Evolutionary conservation across 1,139 yeast genomes (phyloP), one percentile per base, ranked within the genome.

Genomic region (Hanseniaspora gamundiae): DNA sequence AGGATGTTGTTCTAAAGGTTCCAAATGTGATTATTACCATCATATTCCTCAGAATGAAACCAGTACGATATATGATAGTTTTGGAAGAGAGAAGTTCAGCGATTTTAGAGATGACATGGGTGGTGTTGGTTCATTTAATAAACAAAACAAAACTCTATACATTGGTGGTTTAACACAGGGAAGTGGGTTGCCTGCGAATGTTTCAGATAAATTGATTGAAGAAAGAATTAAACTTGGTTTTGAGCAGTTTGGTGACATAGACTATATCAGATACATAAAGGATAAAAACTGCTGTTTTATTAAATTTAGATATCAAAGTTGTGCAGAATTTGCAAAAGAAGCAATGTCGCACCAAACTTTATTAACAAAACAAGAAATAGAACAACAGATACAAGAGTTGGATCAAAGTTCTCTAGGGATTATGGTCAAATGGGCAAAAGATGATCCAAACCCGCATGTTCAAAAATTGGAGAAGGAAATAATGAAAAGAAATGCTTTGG

Each of bases 271-370:
- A 47, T 80, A 81, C 10, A 63, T 85, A 16, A 68, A 71, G 44
- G 68, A 66, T 38, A 77, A 81, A 53, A 77, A 79, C 36, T 79
- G 91, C 59, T 95, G 87, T 0, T 88, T 91, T 64, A 74, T 91
- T 8, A 80, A 85, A 1, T 91, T 68, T 58, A 69, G 69, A 45
- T 61, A 70, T 38, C 95, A 85, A 54, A 60, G 70, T 27, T 79
- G 74, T 56, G 96, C 96, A 0, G 96, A 88, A 60, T 88, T 88
- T 68, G 95, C 95, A 1, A 84, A 85, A 56, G 97, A 87, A 58
- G 94, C 94, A 2, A 83, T 87, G 94, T 75, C 80, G 39, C 78
- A 79, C 45, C 97, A 91, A 58, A 71, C 84, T 5, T 61, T 88
- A 26, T 67, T 66, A 21, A 53, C 58, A 42, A 64, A 58, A 31